phyloP scores from a whole-genome alignment of 2,329 filamentous ascomycete genomes.

The Fusarium redolens region DNA sequence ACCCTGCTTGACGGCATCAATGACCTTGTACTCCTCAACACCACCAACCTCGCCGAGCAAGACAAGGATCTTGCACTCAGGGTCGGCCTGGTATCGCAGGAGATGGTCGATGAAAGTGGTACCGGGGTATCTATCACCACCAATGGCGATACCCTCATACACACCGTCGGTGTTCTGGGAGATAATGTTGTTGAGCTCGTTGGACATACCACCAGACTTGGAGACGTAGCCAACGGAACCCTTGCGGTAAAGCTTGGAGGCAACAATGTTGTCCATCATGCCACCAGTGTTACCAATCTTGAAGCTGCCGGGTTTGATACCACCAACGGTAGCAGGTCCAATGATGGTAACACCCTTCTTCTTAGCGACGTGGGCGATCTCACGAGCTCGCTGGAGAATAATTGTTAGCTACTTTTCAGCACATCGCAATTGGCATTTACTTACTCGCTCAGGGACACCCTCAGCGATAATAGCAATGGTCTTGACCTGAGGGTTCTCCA shows the following conservation, averaged over 20 bases:
- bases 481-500: slow-evolving; percentile 97
- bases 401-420: slow-evolving; percentile 21
- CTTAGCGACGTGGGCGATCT: slow-evolving; percentile 95
- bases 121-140: slow-evolving; percentile 97
- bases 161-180: slow-evolving; percentile 97
- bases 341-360: slow-evolving; percentile 99
- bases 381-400: slow-evolving; percentile 81
- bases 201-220: slow-evolving; percentile 99
- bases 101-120: slow-evolving; percentile 99
- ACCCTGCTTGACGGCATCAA: slow-evolving; percentile 95
- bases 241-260: slow-evolving; percentile 99
- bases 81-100: slow-evolving; percentile 94
- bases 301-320: slow-evolving; percentile 99
- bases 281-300: slow-evolving; percentile 99
- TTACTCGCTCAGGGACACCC: slow-evolving; percentile 96
- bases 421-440: slow-evolving; percentile 50
- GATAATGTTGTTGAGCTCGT: slow-evolving; percentile 99
- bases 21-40: slow-evolving; percentile 99
- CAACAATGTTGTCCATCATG: slow-evolving; percentile 99
- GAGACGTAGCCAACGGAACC: slow-evolving; percentile 99
- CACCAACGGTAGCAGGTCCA: slow-evolving; percentile 96
- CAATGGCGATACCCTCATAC: slow-evolving; percentile 98
- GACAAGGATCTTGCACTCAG: slow-evolving; percentile 96
- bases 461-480: slow-evolving; percentile 99
- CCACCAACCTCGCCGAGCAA: slow-evolving; percentile 98